Base-by-base conservation (phyloP, 2,329 filamentous ascomycete genomes). In the Colletotrichum agaves region DNA sequence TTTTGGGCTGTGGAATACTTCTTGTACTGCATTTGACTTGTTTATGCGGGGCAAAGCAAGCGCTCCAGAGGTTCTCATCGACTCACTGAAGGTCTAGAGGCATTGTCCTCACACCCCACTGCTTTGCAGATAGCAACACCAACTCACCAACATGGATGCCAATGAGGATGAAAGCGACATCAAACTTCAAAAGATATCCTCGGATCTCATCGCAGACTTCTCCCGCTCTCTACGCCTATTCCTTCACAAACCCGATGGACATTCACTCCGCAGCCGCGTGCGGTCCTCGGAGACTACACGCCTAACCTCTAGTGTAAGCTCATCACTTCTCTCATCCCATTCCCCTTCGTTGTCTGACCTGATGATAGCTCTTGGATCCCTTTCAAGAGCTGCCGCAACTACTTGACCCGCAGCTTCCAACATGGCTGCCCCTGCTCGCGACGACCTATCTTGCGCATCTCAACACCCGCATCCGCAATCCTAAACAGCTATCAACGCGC, bases 381-480 rank as follows among this genome's bases (percentile, higher is more conserved):
- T 99, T 98, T 73, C 95, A 98, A 83, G 94, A 98, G 82, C 91
- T 97, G 71, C 96, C 96, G 17, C 96, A 99, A 77, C 86, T 98
- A 43, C 87, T 99, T 27, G 96, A 99, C 79, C 88, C 93, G 10
- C 88, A 95, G 77, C 85, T 99, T 46, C 89, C 91, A 57, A 85
- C 81, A 70, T 89, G 97, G 78, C 84, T 98, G 56, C 91, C 93
- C 23, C 82, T 87, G 44, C 84, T 98, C 39, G 89, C 93, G 27
- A 86, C 90, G 74, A 91, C 92, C 17, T 97, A 95, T 74, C 81
- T 97, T 19, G 87, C 88, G 61, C 89, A 88, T 73, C 80, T 94
- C 8, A 81, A 81, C 70, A 79, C 78, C 55, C 77, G 80, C 75
- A 81, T 77, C 72, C 77, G 76, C 67, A 43, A 23, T 74, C 72